phyloP scores from a whole-genome alignment of 1,284 basidiomycete genomes.

The Papiliotrema laurentii region DNA sequence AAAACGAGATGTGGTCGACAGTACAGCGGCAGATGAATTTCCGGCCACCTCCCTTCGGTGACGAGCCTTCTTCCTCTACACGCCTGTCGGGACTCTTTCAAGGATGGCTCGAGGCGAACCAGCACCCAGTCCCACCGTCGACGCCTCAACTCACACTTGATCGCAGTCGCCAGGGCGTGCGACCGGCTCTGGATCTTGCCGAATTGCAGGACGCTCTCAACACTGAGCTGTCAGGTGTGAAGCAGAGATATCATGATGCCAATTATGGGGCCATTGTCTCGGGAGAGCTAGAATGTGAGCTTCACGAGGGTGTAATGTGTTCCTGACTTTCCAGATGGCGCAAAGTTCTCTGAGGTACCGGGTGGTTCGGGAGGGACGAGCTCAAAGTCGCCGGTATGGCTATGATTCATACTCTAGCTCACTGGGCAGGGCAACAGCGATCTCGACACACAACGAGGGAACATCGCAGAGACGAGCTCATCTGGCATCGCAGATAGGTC shows the following conservation, averaged over 20 bases:
- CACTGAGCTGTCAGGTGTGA: neutral
- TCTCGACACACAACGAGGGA: slow-evolving; percentile 4
- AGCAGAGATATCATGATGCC: neutral
- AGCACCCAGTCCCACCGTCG: slow-evolving; percentile 22
- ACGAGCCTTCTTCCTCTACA: neutral
- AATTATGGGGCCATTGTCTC: too few relatives aligned
- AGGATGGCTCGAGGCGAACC: slow-evolving; percentile 16
- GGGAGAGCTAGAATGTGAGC: too few relatives aligned
- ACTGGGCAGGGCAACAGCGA: slow-evolving; percentile 50
- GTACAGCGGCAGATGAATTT: neutral
- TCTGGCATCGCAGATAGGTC: neutral
- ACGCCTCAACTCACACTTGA: slow-evolving; percentile 12
- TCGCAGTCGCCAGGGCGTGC: neutral
- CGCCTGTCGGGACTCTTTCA: slow-evolving; percentile 23
- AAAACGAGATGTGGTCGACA: neutral
- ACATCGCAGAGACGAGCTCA: neutral
- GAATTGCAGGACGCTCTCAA: neutral
- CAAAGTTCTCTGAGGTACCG: too few relatives aligned
- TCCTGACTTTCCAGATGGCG: too few relatives aligned
- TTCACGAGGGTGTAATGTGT: too few relatives aligned
- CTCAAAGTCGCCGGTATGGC: slow-evolving; percentile 29
- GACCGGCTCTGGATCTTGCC: neutral
- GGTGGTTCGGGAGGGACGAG: too few relatives aligned
- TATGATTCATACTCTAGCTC: slow-evolving; percentile 64
- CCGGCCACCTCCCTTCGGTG: neutral